These are phyloP conservation scores for Zymoseptoria tritici DNA, from an alignment of 2,329 filamentous ascomycete species.

Conservation along the genomic window DNA sequence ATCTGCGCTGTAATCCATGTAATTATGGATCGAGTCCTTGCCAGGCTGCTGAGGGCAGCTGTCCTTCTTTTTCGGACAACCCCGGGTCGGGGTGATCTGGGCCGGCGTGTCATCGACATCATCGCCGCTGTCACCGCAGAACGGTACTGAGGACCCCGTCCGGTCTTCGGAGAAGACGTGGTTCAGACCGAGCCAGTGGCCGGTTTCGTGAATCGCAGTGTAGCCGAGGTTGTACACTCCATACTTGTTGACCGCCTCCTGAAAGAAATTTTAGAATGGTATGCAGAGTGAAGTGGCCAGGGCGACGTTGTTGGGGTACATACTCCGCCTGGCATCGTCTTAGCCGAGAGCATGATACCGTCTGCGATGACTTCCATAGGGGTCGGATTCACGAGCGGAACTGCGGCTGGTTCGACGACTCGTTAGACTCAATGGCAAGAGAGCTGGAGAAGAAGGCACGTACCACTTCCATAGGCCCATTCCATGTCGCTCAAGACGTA, in stretches of 20 bases:
- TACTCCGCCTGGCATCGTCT: not conserved
- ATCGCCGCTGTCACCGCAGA: conserved; percentile 18
- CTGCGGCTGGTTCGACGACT: not conserved
- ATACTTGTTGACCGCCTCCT: conserved; percentile 18
- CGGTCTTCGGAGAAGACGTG: conserved; percentile 5
- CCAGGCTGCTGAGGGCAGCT: conserved; percentile 40
- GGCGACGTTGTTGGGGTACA: not conserved
- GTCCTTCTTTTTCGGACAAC: conserved; percentile 42
- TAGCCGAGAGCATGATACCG: not conserved
- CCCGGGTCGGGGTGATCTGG: conserved; percentile 35
- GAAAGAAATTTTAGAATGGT: not conserved
- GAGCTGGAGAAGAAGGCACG: not conserved
- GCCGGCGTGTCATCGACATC: conserved; percentile 33
- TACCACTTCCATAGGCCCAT: not conserved
- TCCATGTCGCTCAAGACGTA: not conserved
- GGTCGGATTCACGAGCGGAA: not conserved
- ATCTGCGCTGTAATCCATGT: conserved; percentile 38
- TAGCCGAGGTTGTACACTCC: conserved; percentile 34
- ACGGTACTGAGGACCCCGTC: not conserved
- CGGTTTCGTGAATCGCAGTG: conserved; percentile 37
- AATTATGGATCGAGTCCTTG: conserved; percentile 47
- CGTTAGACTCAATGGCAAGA: not conserved
- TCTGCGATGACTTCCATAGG: not conserved
- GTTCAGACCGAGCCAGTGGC: conserved; percentile 29
- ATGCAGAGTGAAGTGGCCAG: not conserved